Conservation (phyloP, 2,329 filamentous ascomycete species). For the Pezicula carpinea region DNA sequence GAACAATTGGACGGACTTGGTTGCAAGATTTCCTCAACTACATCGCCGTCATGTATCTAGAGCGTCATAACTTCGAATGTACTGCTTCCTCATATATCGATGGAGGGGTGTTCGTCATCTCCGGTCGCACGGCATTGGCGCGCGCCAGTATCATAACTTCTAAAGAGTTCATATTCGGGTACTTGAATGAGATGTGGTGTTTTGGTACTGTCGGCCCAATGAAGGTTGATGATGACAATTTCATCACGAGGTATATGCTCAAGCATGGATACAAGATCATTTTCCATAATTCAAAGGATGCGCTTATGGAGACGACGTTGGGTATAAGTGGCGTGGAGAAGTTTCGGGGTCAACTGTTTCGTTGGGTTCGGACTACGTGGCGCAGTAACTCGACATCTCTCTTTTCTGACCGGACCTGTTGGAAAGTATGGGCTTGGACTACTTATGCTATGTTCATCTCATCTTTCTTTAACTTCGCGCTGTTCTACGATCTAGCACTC, state of each 20-base stretch:
- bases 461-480: constrained; percentile 50
- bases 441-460: constrained; percentile 43
- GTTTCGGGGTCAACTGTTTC: background rate
- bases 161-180: constrained; percentile 38
- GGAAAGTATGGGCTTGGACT: background rate
- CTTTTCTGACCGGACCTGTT: background rate
- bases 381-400: background rate
- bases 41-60: constrained; percentile 53
- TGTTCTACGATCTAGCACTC: constrained; percentile 45
- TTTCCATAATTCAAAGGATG: background rate
- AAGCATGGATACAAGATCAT: background rate
- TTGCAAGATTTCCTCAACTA: constrained; percentile 37
- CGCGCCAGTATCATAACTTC: constrained; percentile 46
- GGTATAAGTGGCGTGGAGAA: background rate
- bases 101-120: constrained; percentile 54
- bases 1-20: constrained; percentile 23
- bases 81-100: constrained; percentile 51
- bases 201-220: constrained; percentile 25
- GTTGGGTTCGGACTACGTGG: background rate
- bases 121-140: constrained; percentile 48
- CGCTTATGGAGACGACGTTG: background rate
- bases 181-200: constrained; percentile 46
- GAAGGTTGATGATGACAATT: constrained; percentile 6
- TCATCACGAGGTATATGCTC: constrained; percentile 2
- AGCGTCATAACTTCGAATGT: constrained; percentile 59